phyloP scores from a whole-genome alignment of 352 stramenopile genomes.

The Halophytophthora polymorphica region DNA sequence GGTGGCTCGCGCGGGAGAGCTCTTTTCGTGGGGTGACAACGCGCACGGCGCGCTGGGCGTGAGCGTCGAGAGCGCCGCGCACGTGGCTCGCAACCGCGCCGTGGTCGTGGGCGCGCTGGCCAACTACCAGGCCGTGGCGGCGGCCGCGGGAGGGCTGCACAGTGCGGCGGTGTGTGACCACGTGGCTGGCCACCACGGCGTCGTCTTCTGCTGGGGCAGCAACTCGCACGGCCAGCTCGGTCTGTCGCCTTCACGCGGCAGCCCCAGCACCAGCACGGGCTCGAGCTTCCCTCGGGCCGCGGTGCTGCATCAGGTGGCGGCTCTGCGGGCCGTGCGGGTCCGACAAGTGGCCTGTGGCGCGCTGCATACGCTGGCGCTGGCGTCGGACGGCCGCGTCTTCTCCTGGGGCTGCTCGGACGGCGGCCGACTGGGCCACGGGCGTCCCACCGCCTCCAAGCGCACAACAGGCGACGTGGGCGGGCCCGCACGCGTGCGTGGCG shows the following conservation, averaged over 20 bases:
- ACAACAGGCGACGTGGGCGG: slow-evolving; percentile 17
- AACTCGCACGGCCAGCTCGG: slow-evolving; percentile 74
- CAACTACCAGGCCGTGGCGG: slow-evolving; percentile 54
- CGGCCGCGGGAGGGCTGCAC: slow-evolving; percentile 60
- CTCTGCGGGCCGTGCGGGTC: slow-evolving; percentile 41
- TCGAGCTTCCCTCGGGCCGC: slow-evolving; percentile 46
- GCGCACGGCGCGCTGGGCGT: slow-evolving; percentile 85
- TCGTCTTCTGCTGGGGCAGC: slow-evolving; percentile 75
- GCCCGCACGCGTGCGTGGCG: slow-evolving; percentile 35
- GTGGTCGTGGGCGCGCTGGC: slow-evolving; percentile 48
- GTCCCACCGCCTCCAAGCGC: slow-evolving; percentile 6
- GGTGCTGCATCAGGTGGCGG: slow-evolving; percentile 55
- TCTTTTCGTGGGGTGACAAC: slow-evolving; percentile 95
- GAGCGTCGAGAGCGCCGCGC: slow-evolving; percentile 32
- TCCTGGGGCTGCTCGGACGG: slow-evolving; percentile 94
- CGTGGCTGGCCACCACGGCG: slow-evolving; percentile 56
- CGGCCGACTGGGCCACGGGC: slow-evolving; percentile 44
- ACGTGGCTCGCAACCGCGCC: slow-evolving; percentile 52
- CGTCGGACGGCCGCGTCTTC: slow-evolving; percentile 84
- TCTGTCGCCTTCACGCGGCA: slow-evolving; percentile 9
- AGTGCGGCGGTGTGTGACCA: slow-evolving; percentile 65
- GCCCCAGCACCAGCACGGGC: slow-evolving; percentile 6
- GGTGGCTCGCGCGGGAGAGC: slow-evolving; percentile 74
- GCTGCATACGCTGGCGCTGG: slow-evolving; percentile 89
- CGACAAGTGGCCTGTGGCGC: slow-evolving; percentile 89